phyloP scores from a whole-genome alignment of 495 filamentous ascomycete species.

The Aspergillus bridgeri region DNA sequence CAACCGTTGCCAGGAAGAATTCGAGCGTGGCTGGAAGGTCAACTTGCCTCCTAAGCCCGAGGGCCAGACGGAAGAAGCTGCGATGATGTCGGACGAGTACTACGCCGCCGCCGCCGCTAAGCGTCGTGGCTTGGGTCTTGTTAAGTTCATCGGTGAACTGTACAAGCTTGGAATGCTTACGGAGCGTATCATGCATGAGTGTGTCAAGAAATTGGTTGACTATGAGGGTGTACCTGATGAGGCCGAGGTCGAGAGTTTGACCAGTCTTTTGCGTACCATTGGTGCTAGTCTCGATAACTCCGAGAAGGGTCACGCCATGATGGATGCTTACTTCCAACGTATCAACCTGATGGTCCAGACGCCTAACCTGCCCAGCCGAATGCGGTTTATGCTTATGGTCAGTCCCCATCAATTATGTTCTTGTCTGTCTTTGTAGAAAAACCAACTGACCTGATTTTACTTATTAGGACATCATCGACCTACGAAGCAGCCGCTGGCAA shows the following conservation, averaged over 20 bases:
- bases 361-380: slow-evolving; percentile 74
- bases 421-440: no score
- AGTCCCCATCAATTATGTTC: no score
- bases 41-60: slow-evolving; percentile 81
- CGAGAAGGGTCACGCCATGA: slow-evolving; percentile 75
- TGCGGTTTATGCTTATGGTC: slow-evolving; percentile 92
- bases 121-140: slow-evolving; percentile 91
- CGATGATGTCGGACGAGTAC: slow-evolving; percentile 93
- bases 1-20: slow-evolving; percentile 97
- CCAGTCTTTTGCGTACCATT: slow-evolving; percentile 87
- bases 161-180: slow-evolving; percentile 99
- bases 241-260: slow-evolving; percentile 91
- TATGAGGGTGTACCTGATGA: slow-evolving; percentile 93
- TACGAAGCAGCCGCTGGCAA: slow-evolving; percentile 69
- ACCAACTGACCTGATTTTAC: background rate
- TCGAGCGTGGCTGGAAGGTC: slow-evolving; percentile 96
- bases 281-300: slow-evolving; percentile 77
- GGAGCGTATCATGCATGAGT: slow-evolving; percentile 99
- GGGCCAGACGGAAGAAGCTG: slow-evolving; percentile 66
- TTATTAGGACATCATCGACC: slow-evolving; percentile 73
- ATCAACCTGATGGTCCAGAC: slow-evolving; percentile 77
- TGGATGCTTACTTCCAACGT: slow-evolving; percentile 91
- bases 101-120: slow-evolving; percentile 95
- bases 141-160: slow-evolving; percentile 98
- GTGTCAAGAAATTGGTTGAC: slow-evolving; percentile 93